These are phyloP conservation scores for Lasiosphaeria hispida DNA, from an alignment of 495 filamentous ascomycete species.

Conservation along the genomic window DNA sequence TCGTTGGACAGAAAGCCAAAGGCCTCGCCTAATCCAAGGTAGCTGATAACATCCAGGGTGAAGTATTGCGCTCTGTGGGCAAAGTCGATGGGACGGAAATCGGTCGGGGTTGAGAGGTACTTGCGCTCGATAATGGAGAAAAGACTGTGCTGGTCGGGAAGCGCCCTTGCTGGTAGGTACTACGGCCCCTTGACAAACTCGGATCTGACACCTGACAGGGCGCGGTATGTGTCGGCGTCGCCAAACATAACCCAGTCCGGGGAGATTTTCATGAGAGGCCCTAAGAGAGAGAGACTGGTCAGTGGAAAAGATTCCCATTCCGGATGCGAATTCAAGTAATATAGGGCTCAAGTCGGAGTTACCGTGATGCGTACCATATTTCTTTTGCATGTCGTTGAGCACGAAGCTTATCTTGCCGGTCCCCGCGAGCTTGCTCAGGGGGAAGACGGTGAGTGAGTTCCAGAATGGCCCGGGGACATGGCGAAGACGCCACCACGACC, in stretches of 20 bases:
- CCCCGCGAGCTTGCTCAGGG: constrained; percentile 18
- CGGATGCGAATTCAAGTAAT: too few species aligned
- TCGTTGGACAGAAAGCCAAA: constrained; percentile 34
- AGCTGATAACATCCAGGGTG: constrained; percentile 36
- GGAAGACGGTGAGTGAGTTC: constrained; percentile 28
- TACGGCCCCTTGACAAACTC: constrained; percentile 37
- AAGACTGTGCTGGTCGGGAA: constrained; percentile 40
- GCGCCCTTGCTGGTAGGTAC: constrained; percentile 39
- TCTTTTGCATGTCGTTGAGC: constrained; percentile 24
- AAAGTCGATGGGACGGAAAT: constrained; percentile 41
- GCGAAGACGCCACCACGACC: constrained; percentile 28
- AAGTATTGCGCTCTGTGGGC: constrained; percentile 31
- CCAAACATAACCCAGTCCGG: constrained; percentile 41
- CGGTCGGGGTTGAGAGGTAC: constrained; percentile 37
- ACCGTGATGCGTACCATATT: too few species aligned
- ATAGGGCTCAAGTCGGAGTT: too few species aligned
- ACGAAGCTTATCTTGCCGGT: constrained; percentile 23
- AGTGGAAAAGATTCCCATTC: too few species aligned
- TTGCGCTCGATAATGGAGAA: constrained; percentile 32
- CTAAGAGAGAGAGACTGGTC: too few species aligned
- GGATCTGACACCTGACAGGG: constrained; percentile 36
- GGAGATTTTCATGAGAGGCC: constrained; percentile 43
- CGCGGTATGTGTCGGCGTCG: constrained; percentile 42
- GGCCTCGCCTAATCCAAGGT: constrained; percentile 30
- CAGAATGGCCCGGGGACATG: constrained; percentile 33